Evolutionary conservation across 495 filamentous ascomycete species (phyloP).

Genomic region (Evansstolkia leycettana): DNA sequence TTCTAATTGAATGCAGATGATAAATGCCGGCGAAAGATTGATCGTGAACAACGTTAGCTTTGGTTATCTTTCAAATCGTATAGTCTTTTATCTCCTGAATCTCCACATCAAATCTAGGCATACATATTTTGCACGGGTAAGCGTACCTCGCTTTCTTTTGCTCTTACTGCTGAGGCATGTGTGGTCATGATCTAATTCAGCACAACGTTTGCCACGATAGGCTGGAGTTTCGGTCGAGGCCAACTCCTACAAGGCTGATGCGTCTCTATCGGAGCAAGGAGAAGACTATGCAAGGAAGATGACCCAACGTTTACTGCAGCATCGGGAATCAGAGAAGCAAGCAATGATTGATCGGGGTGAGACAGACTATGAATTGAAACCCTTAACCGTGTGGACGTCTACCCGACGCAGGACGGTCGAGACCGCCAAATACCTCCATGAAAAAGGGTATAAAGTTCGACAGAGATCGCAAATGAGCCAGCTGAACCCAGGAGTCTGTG

Average conservation of each 20-base stretch:
- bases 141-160: slow-evolving; percentile 10
- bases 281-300: slow-evolving; percentile 79
- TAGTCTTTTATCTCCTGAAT: slow-evolving; percentile 96
- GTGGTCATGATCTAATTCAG: not conserved
- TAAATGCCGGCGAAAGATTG: slow-evolving; percentile 87
- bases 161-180: not conserved
- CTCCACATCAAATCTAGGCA: slow-evolving; percentile 88
- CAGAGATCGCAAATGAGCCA: slow-evolving; percentile 94
- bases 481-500: slow-evolving; percentile 90
- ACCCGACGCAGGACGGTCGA: slow-evolving; percentile 82
- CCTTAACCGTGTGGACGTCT: slow-evolving; percentile 87
- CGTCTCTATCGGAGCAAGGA: slow-evolving; percentile 70
- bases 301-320: slow-evolving; percentile 65
- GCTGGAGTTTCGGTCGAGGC: slow-evolving; percentile 59
- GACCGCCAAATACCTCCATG: slow-evolving; percentile 70
- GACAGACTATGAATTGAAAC: slow-evolving; percentile 54
- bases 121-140: slow-evolving; percentile 84
- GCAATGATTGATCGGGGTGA: slow-evolving; percentile 57
- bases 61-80: slow-evolving; percentile 87
- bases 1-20: slow-evolving; percentile 52
- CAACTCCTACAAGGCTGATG: slow-evolving; percentile 84
- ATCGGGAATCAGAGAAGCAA: slow-evolving; percentile 70
- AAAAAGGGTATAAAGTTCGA: slow-evolving; percentile 69
- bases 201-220: slow-evolving; percentile 9
- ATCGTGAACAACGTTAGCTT: slow-evolving; percentile 93